A percentile compares a stretch with the other conserved stretches of the same genome.
phyloP scores from a whole-genome alignment of 106 monocot species.

The Apostasia shenzhenica region DNA sequence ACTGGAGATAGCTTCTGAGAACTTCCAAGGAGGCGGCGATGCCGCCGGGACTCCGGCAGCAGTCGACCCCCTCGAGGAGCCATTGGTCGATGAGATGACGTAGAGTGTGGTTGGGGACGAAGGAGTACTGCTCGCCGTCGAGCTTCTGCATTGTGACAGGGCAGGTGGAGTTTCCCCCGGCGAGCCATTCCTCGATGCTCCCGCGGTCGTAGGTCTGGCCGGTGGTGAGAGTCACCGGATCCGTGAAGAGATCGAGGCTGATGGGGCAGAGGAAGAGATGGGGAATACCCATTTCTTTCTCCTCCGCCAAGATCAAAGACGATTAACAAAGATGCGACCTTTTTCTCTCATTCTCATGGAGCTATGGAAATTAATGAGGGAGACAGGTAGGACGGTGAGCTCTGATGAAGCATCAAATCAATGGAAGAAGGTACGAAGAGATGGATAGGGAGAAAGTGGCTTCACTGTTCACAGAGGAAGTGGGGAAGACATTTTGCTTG shows the following conservation, averaged over 20 bases:
- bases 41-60: background rate
- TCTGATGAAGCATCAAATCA: too few relatives aligned
- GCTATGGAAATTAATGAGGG: too few relatives aligned
- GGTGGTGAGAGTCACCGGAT: constrained; percentile 88
- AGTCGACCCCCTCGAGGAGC: constrained; percentile 33
- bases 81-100: constrained; percentile 80
- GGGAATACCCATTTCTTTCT: constrained; percentile 58
- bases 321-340: too few relatives aligned
- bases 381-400: too few relatives aligned
- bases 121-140: constrained; percentile 14
- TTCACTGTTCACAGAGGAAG: too few relatives aligned
- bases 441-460: too few relatives aligned
- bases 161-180: constrained; percentile 72
- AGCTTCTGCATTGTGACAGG: constrained; percentile 94
- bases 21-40: constrained; percentile 26
- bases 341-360: too few relatives aligned
- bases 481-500: too few relatives aligned
- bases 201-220: constrained; percentile 91
- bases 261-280: constrained; percentile 66
- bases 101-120: constrained; percentile 45
- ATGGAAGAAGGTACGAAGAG: too few relatives aligned
- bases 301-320: background rate
- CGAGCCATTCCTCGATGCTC: constrained; percentile 81
- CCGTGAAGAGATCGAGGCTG: constrained; percentile 52
- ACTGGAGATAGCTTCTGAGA: constrained; percentile 38